phyloP scores from a whole-genome alignment of 1,139 yeast species.

The Candida sp. region DNA sequence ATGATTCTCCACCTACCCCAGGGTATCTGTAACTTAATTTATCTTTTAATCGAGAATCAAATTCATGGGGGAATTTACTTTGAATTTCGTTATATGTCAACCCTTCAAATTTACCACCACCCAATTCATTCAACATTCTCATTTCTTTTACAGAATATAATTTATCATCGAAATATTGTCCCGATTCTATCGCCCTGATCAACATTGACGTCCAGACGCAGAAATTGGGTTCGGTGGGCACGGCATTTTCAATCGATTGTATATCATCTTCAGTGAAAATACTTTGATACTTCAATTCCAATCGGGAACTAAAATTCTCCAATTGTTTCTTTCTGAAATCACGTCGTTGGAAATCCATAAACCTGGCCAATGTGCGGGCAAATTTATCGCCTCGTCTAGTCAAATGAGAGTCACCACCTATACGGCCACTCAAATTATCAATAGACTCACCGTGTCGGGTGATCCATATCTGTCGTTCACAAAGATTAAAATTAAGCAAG shows the following conservation, averaged over 20 bases:
- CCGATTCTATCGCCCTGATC: slow-evolving; percentile 73
- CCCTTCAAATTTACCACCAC: slow-evolving; percentile 92
- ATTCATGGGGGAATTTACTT: slow-evolving; percentile 69
- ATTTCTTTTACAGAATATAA: slow-evolving; percentile 80
- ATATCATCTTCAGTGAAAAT: slow-evolving; percentile 23
- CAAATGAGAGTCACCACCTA: slow-evolving; percentile 86
- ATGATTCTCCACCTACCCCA: slow-evolving; percentile 97
- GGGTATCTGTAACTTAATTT: slow-evolving; percentile 88
- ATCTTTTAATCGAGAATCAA: slow-evolving; percentile 67
- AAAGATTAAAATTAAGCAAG: slow-evolving; percentile 81
- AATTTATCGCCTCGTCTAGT: slow-evolving; percentile 79
- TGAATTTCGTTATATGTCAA: slow-evolving; percentile 86
- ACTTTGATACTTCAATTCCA: slow-evolving; percentile 36
- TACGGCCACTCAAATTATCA: slow-evolving; percentile 78
- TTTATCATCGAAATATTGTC: slow-evolving; percentile 67
- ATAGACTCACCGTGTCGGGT: slow-evolving; percentile 92
- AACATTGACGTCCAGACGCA: slow-evolving; percentile 96
- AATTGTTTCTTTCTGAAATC: slow-evolving; percentile 68
- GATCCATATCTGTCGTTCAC: slow-evolving; percentile 93
- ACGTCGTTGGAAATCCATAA: slow-evolving; percentile 69
- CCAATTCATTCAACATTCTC: slow-evolving; percentile 91
- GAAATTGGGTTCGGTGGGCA: slow-evolving; percentile 65
- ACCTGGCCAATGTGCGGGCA: slow-evolving; percentile 66
- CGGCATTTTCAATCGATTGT: slow-evolving; percentile 20
- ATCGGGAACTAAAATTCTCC: slow-evolving; percentile 44